Percentiles rank a stretch among this genome's conserved stretches.
phyloP scores from a whole-genome alignment of 768 basidiomycete genomes.

The Albatrellus ellisii region DNA sequence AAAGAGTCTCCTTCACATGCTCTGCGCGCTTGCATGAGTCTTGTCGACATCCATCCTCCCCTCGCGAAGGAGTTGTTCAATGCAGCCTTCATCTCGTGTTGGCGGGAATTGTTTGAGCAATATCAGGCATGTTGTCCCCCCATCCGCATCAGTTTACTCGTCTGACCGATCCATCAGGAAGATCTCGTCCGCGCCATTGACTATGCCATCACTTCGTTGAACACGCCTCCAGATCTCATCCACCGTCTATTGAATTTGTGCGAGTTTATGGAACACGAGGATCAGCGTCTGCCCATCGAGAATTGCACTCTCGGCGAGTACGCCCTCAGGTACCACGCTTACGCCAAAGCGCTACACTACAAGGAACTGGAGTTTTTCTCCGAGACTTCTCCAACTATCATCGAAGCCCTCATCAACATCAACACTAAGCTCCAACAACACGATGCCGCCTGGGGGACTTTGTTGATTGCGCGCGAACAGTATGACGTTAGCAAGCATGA shows the following conservation, averaged over 20 bases:
- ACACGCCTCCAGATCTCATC: constrained; percentile 77
- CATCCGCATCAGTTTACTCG: background rate
- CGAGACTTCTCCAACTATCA: constrained; percentile 80
- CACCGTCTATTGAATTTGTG: constrained; percentile 87
- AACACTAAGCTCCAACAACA: constrained; percentile 95
- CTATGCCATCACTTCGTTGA: constrained; percentile 63
- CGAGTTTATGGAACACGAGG: constrained; percentile 99
- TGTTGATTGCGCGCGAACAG: constrained; percentile 79
- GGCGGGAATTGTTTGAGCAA: constrained; percentile 90
- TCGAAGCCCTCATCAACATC: constrained; percentile 91
- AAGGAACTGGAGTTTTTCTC: constrained; percentile 96
- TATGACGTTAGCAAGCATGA: constrained; percentile 90
- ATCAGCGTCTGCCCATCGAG: constrained; percentile 89
- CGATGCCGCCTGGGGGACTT: constrained; percentile 95
- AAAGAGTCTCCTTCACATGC: constrained; percentile 97
- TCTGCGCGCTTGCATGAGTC: constrained; percentile 88
- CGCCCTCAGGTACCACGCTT: constrained; percentile 86
- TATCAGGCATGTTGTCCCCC: constrained; percentile 59
- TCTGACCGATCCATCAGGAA: constrained; percentile 40
- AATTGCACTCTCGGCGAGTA: constrained; percentile 88
- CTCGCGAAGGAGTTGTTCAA: constrained; percentile 94
- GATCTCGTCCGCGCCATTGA: constrained; percentile 89
- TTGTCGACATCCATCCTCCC: constrained; percentile 85
- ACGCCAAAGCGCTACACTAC: constrained; percentile 96
- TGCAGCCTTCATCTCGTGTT: constrained; percentile 95